Conservation (phyloP, 768 basidiomycete genomes). For the Naematelia aurantialba region DNA sequence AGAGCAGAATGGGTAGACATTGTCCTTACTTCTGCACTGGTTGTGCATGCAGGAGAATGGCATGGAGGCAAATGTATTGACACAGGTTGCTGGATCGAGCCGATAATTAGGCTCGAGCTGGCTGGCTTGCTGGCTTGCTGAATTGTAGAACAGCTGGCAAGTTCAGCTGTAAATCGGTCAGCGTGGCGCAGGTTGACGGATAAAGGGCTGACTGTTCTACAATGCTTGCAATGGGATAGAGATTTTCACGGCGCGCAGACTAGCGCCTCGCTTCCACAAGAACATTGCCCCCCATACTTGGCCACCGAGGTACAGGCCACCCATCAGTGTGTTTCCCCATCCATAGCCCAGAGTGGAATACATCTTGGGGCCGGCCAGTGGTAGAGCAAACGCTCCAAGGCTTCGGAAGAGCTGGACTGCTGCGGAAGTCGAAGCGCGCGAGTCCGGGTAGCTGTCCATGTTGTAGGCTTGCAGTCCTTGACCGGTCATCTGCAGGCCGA, state of each 20-base stretch:
- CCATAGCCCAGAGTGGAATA: conserved; percentile 3
- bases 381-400: conserved; percentile 4
- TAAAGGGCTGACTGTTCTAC: too few species aligned
- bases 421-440: conserved; percentile 2
- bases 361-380: conserved; percentile 4
- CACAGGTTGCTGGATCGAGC: too few species aligned
- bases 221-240: neutral
- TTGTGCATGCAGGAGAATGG: too few species aligned
- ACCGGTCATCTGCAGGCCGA: conserved; percentile 7
- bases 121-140: too few species aligned
- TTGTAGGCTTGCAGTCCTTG: conserved; percentile 4
- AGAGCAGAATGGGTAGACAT: too few species aligned
- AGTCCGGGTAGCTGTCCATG: conserved; percentile 4
- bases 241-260: neutral
- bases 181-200: too few species aligned
- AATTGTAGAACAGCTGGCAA: too few species aligned
- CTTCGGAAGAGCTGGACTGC: conserved; percentile 2
- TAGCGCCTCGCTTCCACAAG: neutral
- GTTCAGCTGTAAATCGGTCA: too few species aligned
- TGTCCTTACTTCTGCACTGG: too few species aligned
- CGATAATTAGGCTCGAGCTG: too few species aligned
- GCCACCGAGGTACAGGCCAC: conserved; percentile 1
- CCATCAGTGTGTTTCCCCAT: conserved; percentile 1
- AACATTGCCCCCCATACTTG: neutral
- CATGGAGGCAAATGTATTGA: too few species aligned